Conservation (phyloP, 2,329 filamentous ascomycete genomes). For the Nothophaeocryptopus gaeumannii region DNA sequence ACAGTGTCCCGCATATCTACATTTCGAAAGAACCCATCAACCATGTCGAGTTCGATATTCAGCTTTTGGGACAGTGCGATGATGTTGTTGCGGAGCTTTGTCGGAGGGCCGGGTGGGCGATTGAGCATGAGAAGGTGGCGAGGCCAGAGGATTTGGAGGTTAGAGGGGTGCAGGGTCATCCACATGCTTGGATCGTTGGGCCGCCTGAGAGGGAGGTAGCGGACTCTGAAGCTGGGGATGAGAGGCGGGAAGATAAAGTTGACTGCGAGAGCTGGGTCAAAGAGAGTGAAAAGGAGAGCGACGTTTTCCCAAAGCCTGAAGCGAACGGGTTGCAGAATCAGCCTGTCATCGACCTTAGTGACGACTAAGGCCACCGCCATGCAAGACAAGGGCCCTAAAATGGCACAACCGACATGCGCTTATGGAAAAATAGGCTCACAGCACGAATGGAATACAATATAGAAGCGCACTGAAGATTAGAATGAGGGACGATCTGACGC, state of each 20-base stretch:
- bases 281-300: background rate
- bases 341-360: background rate
- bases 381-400: too few species aligned
- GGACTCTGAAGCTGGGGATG: too few species aligned
- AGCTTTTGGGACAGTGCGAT: constrained; percentile 93
- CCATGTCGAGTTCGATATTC: constrained; percentile 94
- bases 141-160: background rate
- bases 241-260: too few species aligned
- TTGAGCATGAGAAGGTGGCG: constrained; percentile 73
- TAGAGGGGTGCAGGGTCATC: background rate
- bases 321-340: background rate
- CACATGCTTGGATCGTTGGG: background rate
- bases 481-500: too few species aligned
- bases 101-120: constrained; percentile 73
- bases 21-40: constrained; percentile 60
- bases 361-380: background rate
- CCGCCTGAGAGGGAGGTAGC: background rate
- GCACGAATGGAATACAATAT: too few species aligned
- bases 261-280: background rate
- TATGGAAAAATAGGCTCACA: too few species aligned
- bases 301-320: background rate
- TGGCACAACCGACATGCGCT: too few species aligned
- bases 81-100: constrained; percentile 84
- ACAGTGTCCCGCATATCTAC: constrained; percentile 35
- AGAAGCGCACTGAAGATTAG: too few species aligned